Evolutionary conservation across 2,329 filamentous ascomycete species (phyloP).

Genomic region (Hypocrella siamensis): DNA sequence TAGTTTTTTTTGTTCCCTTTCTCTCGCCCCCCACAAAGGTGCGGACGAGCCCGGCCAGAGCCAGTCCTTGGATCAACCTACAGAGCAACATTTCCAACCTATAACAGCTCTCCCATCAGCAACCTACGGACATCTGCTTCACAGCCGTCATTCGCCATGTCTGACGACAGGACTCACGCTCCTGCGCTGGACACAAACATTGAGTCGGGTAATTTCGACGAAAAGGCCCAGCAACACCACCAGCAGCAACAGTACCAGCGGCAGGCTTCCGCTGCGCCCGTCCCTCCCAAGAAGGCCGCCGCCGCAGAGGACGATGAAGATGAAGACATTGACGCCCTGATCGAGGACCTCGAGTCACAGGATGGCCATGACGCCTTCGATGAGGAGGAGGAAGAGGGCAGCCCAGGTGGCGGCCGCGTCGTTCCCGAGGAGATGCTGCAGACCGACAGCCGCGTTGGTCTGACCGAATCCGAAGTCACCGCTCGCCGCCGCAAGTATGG

Average conservation of each 20-base stretch:
- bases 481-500: slow-evolving; percentile 55
- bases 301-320: slow-evolving; percentile 54
- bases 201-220: slow-evolving; percentile 48
- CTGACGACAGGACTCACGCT: slow-evolving; percentile 35
- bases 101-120: neutral
- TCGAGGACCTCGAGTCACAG: slow-evolving; percentile 72
- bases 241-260: slow-evolving; percentile 5
- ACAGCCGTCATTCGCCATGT: slow-evolving; percentile 17
- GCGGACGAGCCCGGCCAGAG: no score
- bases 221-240: slow-evolving; percentile 32
- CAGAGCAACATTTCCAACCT: slow-evolving; percentile 2
- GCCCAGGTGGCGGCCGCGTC: slow-evolving; percentile 38
- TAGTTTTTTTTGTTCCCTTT: slow-evolving; percentile 3
- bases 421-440: slow-evolving; percentile 63
- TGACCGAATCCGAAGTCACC: slow-evolving; percentile 55
- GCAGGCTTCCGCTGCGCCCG: slow-evolving; percentile 14
- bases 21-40: neutral
- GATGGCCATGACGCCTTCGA: slow-evolving; percentile 54
- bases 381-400: slow-evolving; percentile 36
- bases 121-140: neutral
- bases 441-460: slow-evolving; percentile 58
- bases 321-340: slow-evolving; percentile 73
- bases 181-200: slow-evolving; percentile 49
- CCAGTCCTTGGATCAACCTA: slow-evolving; percentile 3
- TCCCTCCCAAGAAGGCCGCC: slow-evolving; percentile 21